Base-by-base conservation (phyloP, 176 grass and related monocot genomes). In the Chrysopogon serrulatus region DNA sequence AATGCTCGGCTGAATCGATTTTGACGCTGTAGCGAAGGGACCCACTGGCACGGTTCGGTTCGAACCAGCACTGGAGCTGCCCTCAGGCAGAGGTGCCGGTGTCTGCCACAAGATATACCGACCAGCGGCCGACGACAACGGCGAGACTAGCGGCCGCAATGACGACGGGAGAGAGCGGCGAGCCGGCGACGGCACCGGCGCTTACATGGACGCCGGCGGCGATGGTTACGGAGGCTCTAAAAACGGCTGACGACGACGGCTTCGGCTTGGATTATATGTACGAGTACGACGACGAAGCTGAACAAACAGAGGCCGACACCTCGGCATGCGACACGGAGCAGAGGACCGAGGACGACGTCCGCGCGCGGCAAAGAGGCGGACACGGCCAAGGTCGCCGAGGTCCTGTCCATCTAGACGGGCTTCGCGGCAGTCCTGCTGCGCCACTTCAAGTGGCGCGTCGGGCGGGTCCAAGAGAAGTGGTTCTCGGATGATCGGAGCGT, bases 401-500 rank as follows among this genome's bases (percentile, higher is more conserved):
- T 77, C 0, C 74, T 77, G 8, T 60, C 74, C 0, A 27, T 77
- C 23, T 34, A 51, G 21, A 0, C 10, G 21, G 74, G 51, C 14
- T 8, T 16, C 51, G 53, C 74, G 5, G 32, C 34, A 2, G 21
- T 27, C 5, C 51, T 77, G 31, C 74, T 77, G 2, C 51, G 74
- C 19, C 51, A 60, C 47, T 40, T 57, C 74, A 36, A 60, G 21
- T 77, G 82, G 82, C 47, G 41, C 10, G 30, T 36, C 9, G 33
- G 8, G 8, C 73, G n/a, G 16, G 42, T 54, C 19, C 71, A 68
- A 27, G 82, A 84, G n/a, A 61, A 67, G 40, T 84, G 82, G 71
- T 84, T 84, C 74, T 16, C 71, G 5, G 60, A 84, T 44, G 82
- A 67, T 6, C 41, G 27, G 26, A 31, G 45, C 63, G 60, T 84